phyloP scores from a whole-genome alignment of 1,139 yeast genomes.

The Suhomyces terraborum region DNA sequence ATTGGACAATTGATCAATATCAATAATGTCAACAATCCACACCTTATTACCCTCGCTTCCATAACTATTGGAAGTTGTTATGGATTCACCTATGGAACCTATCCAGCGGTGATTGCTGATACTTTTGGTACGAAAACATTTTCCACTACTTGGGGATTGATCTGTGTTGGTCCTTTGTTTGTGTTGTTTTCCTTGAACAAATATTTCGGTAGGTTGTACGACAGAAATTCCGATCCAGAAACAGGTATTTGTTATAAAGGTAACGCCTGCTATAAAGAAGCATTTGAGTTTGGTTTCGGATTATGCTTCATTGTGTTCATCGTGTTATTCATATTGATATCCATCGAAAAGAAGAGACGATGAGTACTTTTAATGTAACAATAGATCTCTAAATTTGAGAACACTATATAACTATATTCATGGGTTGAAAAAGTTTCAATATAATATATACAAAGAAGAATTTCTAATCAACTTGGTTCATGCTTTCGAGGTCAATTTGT shows the following conservation, averaged over 20 bases:
- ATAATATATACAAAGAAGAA: slow-evolving; percentile 7
- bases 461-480: slow-evolving; percentile 45
- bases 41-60: slow-evolving; percentile 35
- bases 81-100: slow-evolving; percentile 46
- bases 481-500: slow-evolving; percentile 55
- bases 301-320: slow-evolving; percentile 28
- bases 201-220: slow-evolving; percentile 44
- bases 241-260: slow-evolving; percentile 40
- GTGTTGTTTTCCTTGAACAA: slow-evolving; percentile 39
- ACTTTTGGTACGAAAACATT: slow-evolving; percentile 44
- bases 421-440: not conserved
- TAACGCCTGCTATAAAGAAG: slow-evolving; percentile 39
- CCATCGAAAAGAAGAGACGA: slow-evolving; percentile 26
- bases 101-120: slow-evolving; percentile 52
- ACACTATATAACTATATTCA: slow-evolving; percentile 2
- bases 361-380: not conserved
- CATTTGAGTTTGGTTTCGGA: slow-evolving; percentile 33
- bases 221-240: slow-evolving; percentile 32
- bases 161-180: slow-evolving; percentile 45
- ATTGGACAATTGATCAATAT: slow-evolving; percentile 36
- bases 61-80: slow-evolving; percentile 41
- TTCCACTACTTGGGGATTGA: slow-evolving; percentile 49
- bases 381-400: not conserved
- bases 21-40: slow-evolving; percentile 29
- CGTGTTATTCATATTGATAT: slow-evolving; percentile 28